Evolutionary conservation across 495 filamentous ascomycete genomes (phyloP).

Genomic region (Hypoxylon fuscum): DNA sequence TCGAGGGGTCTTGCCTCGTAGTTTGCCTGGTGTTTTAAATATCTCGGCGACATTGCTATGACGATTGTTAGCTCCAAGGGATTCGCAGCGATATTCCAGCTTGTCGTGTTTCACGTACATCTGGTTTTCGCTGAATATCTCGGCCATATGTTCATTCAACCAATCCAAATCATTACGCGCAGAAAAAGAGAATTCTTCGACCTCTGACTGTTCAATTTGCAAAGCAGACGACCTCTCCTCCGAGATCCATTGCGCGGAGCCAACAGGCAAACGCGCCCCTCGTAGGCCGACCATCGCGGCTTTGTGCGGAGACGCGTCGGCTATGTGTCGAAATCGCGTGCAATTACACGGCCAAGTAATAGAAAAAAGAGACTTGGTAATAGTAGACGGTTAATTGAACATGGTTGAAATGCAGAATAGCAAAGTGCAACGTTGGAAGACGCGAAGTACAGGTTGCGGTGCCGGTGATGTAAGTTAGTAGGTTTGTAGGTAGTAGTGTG

Average conservation of each 20-base stretch:
- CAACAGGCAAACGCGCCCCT: slow-evolving; percentile 63
- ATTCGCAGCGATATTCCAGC: background rate
- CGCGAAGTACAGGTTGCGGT: background rate
- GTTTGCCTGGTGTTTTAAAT: slow-evolving; percentile 95
- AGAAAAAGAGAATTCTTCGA: slow-evolving; percentile 88
- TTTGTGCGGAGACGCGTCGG: slow-evolving; percentile 35
- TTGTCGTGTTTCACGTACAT: slow-evolving; percentile 63
- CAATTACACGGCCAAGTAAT: slow-evolving; percentile 1
- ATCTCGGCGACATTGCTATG: slow-evolving; percentile 84
- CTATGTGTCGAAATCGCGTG: slow-evolving; percentile 33
- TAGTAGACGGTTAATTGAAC: slow-evolving; percentile 32
- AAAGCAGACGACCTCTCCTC: slow-evolving; percentile 61
- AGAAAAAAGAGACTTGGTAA: slow-evolving; percentile 3
- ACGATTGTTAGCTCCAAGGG: slow-evolving; percentile 54
- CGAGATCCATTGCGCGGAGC: slow-evolving; percentile 63
- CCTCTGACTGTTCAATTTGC: slow-evolving; percentile 67
- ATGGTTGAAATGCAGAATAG: slow-evolving; percentile 22
- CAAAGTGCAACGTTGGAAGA: slow-evolving; percentile 2
- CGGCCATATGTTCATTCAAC: slow-evolving; percentile 96
- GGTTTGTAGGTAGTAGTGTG: slow-evolving; percentile 5
- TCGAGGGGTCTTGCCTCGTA: slow-evolving; percentile 92
- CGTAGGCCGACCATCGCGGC: slow-evolving; percentile 59
- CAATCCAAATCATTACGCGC: slow-evolving; percentile 92
- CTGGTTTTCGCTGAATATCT: slow-evolving; percentile 87
- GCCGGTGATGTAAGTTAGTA: background rate